Percentiles rank a stretch among this genome's conserved stretches.
Evolutionary conservation across 2,329 filamentous ascomycete species (phyloP).

Genomic region (Colletotrichum caudatum): DNA sequence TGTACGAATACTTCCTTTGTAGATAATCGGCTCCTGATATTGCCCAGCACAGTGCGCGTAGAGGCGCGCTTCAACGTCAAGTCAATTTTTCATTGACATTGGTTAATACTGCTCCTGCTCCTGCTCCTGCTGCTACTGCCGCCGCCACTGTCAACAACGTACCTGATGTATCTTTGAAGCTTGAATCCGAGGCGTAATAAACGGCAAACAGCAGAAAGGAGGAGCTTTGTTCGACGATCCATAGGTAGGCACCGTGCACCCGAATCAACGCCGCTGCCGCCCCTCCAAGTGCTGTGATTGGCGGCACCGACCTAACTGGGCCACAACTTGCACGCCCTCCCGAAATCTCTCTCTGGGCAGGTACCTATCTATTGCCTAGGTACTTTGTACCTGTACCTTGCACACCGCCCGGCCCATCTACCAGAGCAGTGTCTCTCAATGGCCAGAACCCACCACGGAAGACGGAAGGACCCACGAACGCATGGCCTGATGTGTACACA

Average conservation of each 20-base stretch:
- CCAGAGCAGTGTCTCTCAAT: slow-evolving; percentile 17
- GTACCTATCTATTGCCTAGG: too few species aligned
- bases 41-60: slow-evolving; percentile 14
- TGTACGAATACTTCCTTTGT: too few species aligned
- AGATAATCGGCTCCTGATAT: slow-evolving; percentile 19
- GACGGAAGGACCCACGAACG: slow-evolving; percentile 34
- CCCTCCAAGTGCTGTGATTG: slow-evolving; percentile 18
- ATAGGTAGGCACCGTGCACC: slow-evolving; percentile 17
- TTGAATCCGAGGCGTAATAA: not conserved
- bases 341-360: not conserved
- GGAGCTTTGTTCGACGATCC: slow-evolving; percentile 35
- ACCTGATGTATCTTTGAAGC: slow-evolving; percentile 15
- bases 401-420: slow-evolving; percentile 38
- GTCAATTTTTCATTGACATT: not conserved
- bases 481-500: slow-evolving; percentile 34
- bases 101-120: slow-evolving; percentile 16
- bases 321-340: slow-evolving; percentile 12
- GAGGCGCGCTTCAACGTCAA: not conserved
- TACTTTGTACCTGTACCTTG: not conserved
- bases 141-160: slow-evolving; percentile 31
- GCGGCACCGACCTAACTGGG: slow-evolving; percentile 5
- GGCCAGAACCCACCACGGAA: slow-evolving; percentile 25
- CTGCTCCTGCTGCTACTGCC: slow-evolving; percentile 22
- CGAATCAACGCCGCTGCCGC: not conserved
- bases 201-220: slow-evolving; percentile 17